Percentiles rank a stretch among this genome's conserved stretches.
Evolutionary conservation across 176 grass and related monocot genomes (phyloP).

Genomic region (Zea mays): DNA sequence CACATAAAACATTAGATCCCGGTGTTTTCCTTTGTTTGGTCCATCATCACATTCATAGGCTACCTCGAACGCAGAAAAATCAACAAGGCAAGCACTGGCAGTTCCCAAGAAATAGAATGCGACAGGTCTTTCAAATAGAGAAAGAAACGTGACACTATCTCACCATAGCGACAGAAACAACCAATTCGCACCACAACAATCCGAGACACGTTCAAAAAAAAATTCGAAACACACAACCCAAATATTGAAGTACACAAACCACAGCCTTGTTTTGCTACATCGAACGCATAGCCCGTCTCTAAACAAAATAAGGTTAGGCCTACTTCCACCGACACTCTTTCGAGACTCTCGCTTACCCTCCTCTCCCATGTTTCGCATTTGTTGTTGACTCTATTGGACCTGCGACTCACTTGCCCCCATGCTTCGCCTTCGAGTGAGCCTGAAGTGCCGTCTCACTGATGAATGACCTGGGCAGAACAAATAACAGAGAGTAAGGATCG

Average conservation of each 20-base stretch:
- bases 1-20: no score
- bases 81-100: no score
- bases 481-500: background rate
- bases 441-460: slow-evolving; percentile 68
- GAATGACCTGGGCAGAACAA: slow-evolving; percentile 55
- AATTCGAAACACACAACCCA: background rate
- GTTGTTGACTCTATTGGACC: background rate
- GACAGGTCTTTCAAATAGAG: no score
- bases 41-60: no score
- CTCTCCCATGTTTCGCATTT: background rate
- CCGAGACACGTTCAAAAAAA: background rate
- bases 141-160: background rate
- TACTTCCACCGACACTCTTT: background rate
- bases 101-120: no score
- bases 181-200: background rate
- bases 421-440: slow-evolving; percentile 77
- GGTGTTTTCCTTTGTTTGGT: no score
- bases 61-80: no score
- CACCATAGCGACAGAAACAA: background rate
- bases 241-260: background rate
- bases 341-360: background rate
- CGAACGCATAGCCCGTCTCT: background rate
- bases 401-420: slow-evolving; percentile 25
- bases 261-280: background rate
- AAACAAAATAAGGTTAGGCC: background rate